phyloP scores from a whole-genome alignment of 2,329 filamentous ascomycete species.

The Stagonosporopsis chrysanthemi region DNA sequence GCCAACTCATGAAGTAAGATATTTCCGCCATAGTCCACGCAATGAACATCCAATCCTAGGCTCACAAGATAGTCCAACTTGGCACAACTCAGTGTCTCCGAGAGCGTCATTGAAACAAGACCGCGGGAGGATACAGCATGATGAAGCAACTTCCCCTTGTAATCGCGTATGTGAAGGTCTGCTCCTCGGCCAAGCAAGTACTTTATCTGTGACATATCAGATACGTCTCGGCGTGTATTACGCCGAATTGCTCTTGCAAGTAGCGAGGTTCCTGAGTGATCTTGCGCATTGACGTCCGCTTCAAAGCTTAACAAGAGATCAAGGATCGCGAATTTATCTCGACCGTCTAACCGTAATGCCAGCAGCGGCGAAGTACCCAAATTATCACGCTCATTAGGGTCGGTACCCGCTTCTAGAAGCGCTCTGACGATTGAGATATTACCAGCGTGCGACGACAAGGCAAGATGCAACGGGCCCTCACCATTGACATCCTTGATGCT shows the following conservation, averaged over 20 bases:
- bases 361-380: slow-evolving; percentile 17
- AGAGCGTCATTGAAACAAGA: no score
- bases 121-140: slow-evolving; percentile 7
- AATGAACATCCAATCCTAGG: neutral
- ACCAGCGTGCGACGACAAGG: neutral
- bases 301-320: neutral
- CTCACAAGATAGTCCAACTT: neutral
- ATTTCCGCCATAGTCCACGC: neutral
- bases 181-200: slow-evolving; percentile 1
- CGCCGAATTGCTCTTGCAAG: neutral
- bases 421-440: neutral
- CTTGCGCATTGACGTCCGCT: neutral
- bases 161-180: slow-evolving; percentile 3
- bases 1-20: neutral
- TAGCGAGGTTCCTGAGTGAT: neutral
- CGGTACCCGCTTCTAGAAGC: slow-evolving; percentile 30
- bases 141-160: slow-evolving; percentile 8
- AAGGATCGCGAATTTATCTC: neutral
- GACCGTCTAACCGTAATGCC: neutral
- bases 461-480: neutral
- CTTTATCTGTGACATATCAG: neutral
- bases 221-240: neutral
- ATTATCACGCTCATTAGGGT: slow-evolving; percentile 30
- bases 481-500: neutral
- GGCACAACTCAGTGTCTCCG: neutral